phyloP scores from a whole-genome alignment of 768 basidiomycete species.

The Hypholoma sublateritium region DNA sequence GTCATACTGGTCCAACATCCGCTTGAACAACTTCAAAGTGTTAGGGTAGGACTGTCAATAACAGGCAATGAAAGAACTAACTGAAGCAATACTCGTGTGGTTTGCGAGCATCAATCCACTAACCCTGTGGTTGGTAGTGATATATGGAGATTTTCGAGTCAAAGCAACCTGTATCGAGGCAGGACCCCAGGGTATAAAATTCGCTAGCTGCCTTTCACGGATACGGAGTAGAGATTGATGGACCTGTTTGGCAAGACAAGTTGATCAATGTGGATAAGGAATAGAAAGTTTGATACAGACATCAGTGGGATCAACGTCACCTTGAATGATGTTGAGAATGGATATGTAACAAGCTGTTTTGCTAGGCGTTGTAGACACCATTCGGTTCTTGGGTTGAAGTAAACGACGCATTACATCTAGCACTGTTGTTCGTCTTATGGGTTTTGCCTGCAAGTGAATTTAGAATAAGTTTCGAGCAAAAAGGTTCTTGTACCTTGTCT shows the following conservation, averaged over 20 bases:
- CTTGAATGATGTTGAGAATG: slow-evolving; percentile 97
- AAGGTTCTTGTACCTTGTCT: slow-evolving; percentile 66
- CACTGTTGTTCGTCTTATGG: slow-evolving; percentile 94
- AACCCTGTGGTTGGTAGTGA: slow-evolving; percentile 87
- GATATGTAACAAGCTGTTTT: slow-evolving; percentile 96
- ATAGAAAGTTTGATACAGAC: slow-evolving; percentile 43
- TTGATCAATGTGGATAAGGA: background rate
- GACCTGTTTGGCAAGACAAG: slow-evolving; percentile 51
- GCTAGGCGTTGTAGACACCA: slow-evolving; percentile 93
- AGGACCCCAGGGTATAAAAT: slow-evolving; percentile 99
- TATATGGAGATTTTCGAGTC: slow-evolving; percentile 87
- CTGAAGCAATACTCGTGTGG: slow-evolving; percentile 97
- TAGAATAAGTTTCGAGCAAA: background rate
- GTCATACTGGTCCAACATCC: slow-evolving; percentile 96
- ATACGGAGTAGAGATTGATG: slow-evolving; percentile 97
- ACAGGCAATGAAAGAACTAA: slow-evolving; percentile 39
- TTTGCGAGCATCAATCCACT: slow-evolving; percentile 99
- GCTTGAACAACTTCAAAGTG: slow-evolving; percentile 77
- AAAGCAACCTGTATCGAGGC: slow-evolving; percentile 97
- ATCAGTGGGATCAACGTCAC: slow-evolving; percentile 97
- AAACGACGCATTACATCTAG: slow-evolving; percentile 98
- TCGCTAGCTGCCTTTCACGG: slow-evolving; percentile 93
- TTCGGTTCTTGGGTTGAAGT: slow-evolving; percentile 96
- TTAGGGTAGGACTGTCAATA: slow-evolving; percentile 5
- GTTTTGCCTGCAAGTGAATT: slow-evolving; percentile 66